Base-by-base conservation (phyloP, 2,329 filamentous ascomycete species). In the Hypoxylon sp. region DNA sequence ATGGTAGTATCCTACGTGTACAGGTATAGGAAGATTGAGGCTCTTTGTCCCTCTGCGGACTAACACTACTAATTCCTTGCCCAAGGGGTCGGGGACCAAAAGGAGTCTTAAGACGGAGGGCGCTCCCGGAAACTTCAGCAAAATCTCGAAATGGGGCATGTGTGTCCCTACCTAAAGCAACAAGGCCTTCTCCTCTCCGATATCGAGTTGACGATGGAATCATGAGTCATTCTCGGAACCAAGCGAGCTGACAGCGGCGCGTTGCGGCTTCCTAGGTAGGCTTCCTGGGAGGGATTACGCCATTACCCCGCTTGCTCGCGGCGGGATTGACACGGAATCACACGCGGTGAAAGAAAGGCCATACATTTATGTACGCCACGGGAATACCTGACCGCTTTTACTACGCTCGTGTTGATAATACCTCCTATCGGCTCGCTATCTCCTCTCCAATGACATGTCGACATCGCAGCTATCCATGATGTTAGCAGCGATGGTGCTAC, bases 391-490 rank as follows among this genome's bases (percentile, higher is more conserved):
- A 19, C 37, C 17, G 17, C 17, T 19, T 41, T 39, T 39, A 39
- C 34, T n/a, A n/a, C 7, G 30, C 8, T 39, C 34, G 34, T 17
- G 34, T 39, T 17, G 13, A n/a, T 34, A 11, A 39, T 39, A 39
- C 13, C 30, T 10, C 34, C 34, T 39, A 39, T 39, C 34, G 7
- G 17, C 32, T 34, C 8, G 7, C 20, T 46, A 24, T 46, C 41
- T 46, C 24, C 28, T 49, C 41, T 50, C 62, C 57, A 61, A 60
- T 64, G 17, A 53, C 54, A 64, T 51, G 11, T 22, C 39, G 48
- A 32, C 30, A 58, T 59, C 47, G 7, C 34, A 30, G 37, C 47
- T 50, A 50, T n/a, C n/a, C n/a, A n/a, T n/a, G n/a, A n/a, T 4
- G 59, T 62, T 54, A 59, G 50, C 50, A 62, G 49, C 41, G 19